phyloP scores from a whole-genome alignment of 371 early-diverging fungal genomes.

The Cokeromyces recurvatus region DNA sequence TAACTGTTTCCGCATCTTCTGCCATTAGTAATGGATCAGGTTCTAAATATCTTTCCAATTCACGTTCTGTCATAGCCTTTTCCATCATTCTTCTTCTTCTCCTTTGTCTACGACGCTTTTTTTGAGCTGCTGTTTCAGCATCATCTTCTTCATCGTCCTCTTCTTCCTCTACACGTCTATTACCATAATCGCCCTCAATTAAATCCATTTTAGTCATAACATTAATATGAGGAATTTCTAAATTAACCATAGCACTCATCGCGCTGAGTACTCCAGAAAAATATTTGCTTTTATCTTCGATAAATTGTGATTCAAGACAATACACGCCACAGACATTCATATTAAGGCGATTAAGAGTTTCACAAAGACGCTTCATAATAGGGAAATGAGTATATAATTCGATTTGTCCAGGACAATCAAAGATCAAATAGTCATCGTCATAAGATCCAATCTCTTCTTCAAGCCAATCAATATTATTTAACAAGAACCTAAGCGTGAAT shows the following conservation, averaged over 20 bases:
- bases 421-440: constrained; percentile 94
- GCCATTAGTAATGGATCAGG: constrained; percentile 82
- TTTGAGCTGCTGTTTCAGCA: constrained; percentile 18
- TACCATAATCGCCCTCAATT: constrained; percentile 51
- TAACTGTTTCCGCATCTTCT: constrained; percentile 67
- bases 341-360: constrained; percentile 62
- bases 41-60: constrained; percentile 72
- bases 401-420: constrained; percentile 99
- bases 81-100: constrained; percentile 31
- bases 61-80: constrained; percentile 38
- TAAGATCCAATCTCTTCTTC: constrained; percentile 89
- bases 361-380: constrained; percentile 83
- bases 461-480: constrained; percentile 95
- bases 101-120: constrained; percentile 27
- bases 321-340: constrained; percentile 89
- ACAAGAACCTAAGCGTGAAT: constrained; percentile 53
- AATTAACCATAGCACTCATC: constrained; percentile 91
- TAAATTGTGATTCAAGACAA: constrained; percentile 90
- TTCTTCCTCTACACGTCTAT: constrained; percentile 22
- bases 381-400: constrained; percentile 99
- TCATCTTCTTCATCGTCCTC: constrained; percentile 22
- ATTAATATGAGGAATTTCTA: constrained; percentile 95
- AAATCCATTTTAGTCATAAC: constrained; percentile 98
- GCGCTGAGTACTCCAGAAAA: constrained; percentile 94
- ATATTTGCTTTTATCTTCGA: constrained; percentile 92